These are phyloP conservation scores for Candida montana DNA, from an alignment of 805 yeast species.

Conservation along the genomic window DNA sequence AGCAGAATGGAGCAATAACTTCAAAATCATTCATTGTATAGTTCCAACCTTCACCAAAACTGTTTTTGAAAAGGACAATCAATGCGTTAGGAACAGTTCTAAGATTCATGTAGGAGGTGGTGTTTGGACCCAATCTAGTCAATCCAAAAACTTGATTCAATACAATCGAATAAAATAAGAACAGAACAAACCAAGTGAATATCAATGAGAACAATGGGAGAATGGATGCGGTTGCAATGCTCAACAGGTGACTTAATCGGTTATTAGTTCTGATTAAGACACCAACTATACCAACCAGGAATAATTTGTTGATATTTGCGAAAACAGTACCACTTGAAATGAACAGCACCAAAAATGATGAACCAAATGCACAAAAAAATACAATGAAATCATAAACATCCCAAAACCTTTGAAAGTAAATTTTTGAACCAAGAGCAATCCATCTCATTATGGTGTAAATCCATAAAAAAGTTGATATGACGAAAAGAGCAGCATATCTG, in stretches of 20 bases:
- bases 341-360: conserved; percentile 42
- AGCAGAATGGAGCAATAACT: conserved; percentile 65
- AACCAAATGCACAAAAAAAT: conserved; percentile 45
- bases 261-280: conserved; percentile 67
- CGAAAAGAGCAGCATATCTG: conserved; percentile 41
- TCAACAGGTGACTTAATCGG: conserved; percentile 65
- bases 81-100: conserved; percentile 83
- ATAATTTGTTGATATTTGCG: conserved; percentile 56
- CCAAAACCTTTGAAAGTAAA: conserved; percentile 59
- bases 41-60: conserved; percentile 98
- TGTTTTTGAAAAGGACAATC: conserved; percentile 71
- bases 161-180: conserved; percentile 85
- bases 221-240: conserved; percentile 79
- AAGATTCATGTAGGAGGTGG: conserved; percentile 65
- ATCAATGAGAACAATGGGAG: conserved; percentile 68
- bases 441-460: conserved; percentile 40
- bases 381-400: conserved; percentile 49
- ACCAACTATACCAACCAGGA: conserved; percentile 54
- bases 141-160: conserved; percentile 88
- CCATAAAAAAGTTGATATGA: conserved; percentile 45
- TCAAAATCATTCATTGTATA: conserved; percentile 76
- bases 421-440: conserved; percentile 42
- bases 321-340: conserved; percentile 39
- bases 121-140: conserved; percentile 73
- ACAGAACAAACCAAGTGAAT: conserved; percentile 81